Evolutionary conservation across 495 filamentous ascomycete species (phyloP), one percentile per base, ranked within the genome.

Genomic region (Penicillium simplicissimum): DNA sequence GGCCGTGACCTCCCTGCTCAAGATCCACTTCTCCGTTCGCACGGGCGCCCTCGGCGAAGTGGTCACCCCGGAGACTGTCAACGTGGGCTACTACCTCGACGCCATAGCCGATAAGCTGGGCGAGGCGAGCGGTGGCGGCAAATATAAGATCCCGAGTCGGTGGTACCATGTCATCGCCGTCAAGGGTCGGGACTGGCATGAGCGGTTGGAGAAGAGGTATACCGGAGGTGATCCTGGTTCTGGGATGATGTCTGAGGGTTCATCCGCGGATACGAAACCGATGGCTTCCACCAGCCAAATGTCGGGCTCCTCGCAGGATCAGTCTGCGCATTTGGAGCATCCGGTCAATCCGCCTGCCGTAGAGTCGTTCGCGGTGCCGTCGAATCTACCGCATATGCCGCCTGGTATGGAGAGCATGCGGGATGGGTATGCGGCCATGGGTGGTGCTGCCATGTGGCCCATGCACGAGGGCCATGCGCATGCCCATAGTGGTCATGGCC

Each of bases 1-100:
- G 58, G 74, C 76, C 0, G 34, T 83, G 15, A 77, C 81, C 34
- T 77, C 79, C 3, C 70, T 85, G 10, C 65, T 82, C 43, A 84
- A 84, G 53, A 75, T 82, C 28, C 76, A 81, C 59, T 80, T 79
- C 61, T 79, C 80, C 0, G 73, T 81, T 21, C 75, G 76, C 19
- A 72, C 78, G 10, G 73, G 74, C 8, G 67, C 71, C 0, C 67
- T 85, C 8, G 78, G 82, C 4, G 69, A 78, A 48, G 71, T 83
- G 19, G 67, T 84, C 10, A 74, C 75, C 0, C 63, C 72, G 0
- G 63, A 77, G 45, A 69, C 70, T 11, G 67, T 85, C 40, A 82
- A 79, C 47, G 69, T 81, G 15, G 75, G 73, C 13, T 73, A 68
- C 38, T 85, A 84, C 60, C 69, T 85, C 1, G 71, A 79, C 21